Conservation (phyloP, 345 rosid species). For the Populus pruinosa region DNA sequence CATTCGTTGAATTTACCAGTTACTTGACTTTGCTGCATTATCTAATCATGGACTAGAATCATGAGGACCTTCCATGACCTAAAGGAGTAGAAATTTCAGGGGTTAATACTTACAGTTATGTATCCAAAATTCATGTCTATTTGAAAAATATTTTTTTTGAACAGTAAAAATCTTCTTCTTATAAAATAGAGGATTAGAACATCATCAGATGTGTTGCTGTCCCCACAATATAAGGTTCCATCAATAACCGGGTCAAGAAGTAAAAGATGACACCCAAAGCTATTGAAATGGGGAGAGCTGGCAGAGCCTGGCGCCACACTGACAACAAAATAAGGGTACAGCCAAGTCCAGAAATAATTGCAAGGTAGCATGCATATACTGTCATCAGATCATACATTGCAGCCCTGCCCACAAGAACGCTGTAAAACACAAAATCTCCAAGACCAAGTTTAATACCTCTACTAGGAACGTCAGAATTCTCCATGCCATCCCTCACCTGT, state of each 20-base stretch:
- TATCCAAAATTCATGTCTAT: neutral
- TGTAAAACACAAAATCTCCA: slow-evolving; percentile 94
- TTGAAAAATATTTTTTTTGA: neutral
- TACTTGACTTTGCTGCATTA: neutral
- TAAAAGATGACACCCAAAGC: slow-evolving; percentile 77
- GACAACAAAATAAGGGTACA: slow-evolving; percentile 94
- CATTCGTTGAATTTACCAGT: no score
- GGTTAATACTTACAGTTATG: neutral
- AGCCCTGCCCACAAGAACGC: slow-evolving; percentile 98
- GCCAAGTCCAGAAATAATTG: slow-evolving; percentile 92
- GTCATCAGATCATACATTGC: slow-evolving; percentile 99
- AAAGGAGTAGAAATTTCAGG: neutral
- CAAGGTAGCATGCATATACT: slow-evolving; percentile 93
- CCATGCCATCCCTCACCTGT: slow-evolving; percentile 27
- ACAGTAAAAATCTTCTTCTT: neutral
- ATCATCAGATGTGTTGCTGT: slow-evolving; percentile 68
- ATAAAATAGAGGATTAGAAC: slow-evolving; percentile 40
- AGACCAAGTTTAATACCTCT: slow-evolving; percentile 91
- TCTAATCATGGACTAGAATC: neutral
- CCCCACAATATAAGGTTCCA: slow-evolving; percentile 94
- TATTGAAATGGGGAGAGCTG: slow-evolving; percentile 95
- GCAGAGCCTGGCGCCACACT: slow-evolving; percentile 72
- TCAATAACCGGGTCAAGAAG: slow-evolving; percentile 83
- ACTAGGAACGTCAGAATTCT: slow-evolving; percentile 14
- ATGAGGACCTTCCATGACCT: neutral